Conservation (phyloP, 2,329 filamentous ascomycete species). For the Verticillium albo-atrum region DNA sequence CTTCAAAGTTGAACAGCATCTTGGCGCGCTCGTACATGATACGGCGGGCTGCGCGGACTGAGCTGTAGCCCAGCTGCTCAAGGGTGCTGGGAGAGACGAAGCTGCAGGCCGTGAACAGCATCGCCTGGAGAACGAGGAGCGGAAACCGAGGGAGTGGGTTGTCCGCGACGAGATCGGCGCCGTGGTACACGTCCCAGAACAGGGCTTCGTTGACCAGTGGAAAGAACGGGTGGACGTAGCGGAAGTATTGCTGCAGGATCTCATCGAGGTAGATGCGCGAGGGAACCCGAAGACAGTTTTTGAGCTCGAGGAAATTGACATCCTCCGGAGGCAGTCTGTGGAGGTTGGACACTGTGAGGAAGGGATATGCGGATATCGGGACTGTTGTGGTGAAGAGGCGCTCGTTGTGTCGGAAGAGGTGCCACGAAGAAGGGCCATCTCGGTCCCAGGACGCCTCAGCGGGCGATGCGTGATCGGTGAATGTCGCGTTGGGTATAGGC, state of each 20-base stretch:
- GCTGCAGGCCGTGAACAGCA: not conserved
- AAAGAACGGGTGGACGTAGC: constrained; percentile 63
- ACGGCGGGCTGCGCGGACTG: not conserved
- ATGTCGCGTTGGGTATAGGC: not conserved
- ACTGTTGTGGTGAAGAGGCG: not conserved
- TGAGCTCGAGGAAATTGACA: constrained; percentile 64
- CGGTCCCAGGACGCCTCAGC: not conserved
- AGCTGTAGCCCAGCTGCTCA: not conserved
- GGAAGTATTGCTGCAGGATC: constrained; percentile 74
- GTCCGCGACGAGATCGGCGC: constrained; percentile 24
- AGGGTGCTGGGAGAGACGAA: not conserved
- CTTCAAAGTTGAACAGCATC: not conserved
- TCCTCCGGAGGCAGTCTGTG: constrained; percentile 42
- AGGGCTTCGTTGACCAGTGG: constrained; percentile 73
- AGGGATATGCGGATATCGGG: constrained; percentile 1
- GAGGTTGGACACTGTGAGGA: constrained; percentile 35
- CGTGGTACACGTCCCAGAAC: constrained; percentile 71
- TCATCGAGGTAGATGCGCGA: constrained; percentile 69
- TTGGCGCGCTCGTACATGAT: not conserved
- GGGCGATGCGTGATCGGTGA: not conserved
- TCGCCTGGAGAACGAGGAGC: constrained; percentile 25
- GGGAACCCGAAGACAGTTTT: constrained; percentile 63
- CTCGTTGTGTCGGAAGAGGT: not conserved
- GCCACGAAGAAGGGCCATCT: not conserved
- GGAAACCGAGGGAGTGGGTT: not conserved